Conservation (phyloP, 2,329 filamentous ascomycete species). For the Pyrenophora seminiperda region DNA sequence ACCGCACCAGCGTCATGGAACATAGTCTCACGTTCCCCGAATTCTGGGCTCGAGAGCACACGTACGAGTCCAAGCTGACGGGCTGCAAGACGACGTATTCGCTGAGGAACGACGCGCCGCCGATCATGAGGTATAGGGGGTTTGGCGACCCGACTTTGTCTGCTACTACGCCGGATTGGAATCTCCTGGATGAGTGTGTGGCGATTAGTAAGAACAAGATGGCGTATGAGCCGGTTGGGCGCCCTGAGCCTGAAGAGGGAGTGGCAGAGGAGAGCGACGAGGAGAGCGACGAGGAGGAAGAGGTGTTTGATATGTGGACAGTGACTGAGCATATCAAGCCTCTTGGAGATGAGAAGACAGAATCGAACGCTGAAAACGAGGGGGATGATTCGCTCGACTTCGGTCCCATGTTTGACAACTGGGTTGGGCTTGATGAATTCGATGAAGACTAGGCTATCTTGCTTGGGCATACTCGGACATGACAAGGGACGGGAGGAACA, state of each 20-base stretch:
- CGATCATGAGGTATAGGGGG: conserved; percentile 14
- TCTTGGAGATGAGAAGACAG: not conserved
- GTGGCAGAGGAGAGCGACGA: not conserved
- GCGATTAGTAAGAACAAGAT: conserved; percentile 14
- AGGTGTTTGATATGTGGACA: conserved; percentile 27
- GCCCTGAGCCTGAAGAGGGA: not conserved
- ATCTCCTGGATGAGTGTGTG: conserved; percentile 28
- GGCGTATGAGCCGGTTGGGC: conserved; percentile 20
- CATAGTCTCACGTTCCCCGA: not conserved
- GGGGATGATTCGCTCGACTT: not conserved
- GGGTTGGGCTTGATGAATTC: conserved; percentile 5
- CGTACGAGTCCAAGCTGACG: not conserved
- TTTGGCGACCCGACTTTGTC: conserved; percentile 17
- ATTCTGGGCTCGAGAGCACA: not conserved
- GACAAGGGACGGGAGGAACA: no score
- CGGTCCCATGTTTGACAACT: conserved; percentile 19
- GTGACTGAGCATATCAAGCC: conserved; percentile 7
- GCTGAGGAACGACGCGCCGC: conserved; percentile 22
- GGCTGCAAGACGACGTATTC: conserved; percentile 7
- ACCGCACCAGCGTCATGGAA: conserved; percentile 7
- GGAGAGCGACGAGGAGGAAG: not conserved
- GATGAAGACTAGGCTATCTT: no score
- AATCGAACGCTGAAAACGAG: not conserved
- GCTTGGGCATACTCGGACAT: no score
- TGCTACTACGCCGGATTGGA: not conserved